Base-by-base conservation (phyloP, 805 yeast species). In the Sugiyamaella qingdaonensis region DNA sequence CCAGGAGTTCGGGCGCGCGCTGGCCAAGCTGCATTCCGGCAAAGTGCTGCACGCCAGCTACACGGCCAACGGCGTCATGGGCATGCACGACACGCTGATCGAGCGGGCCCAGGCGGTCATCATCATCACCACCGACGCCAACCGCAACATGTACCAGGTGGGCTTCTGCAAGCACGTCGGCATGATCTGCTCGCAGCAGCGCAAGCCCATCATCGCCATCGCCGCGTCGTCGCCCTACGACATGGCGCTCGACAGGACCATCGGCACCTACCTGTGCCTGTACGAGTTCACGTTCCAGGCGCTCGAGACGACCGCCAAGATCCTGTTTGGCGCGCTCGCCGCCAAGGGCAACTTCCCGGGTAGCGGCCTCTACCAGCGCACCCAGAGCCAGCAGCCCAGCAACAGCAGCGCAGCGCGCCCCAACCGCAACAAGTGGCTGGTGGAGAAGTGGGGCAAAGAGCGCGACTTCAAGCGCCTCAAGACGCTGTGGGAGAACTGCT, bases 201-300 rank as follows among this genome's bases (percentile, higher is more conserved):
- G 58, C 27, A 80, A 79, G 58, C 85, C 85, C 3, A 68, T 82
- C 61, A 72, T 82, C 10, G 74, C 80, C 2, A 73, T 81, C n/a
- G 82, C 85, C 2, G 81, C 84, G 0, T 77, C 81, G 53, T 77
- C 83, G 3, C 86, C 87, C 1, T 81, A 79, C 59, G 86, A 82
- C 60, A 78, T 82, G 61, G 77, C 78, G 46, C 77, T 79, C 52
- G 80, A 79, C 52, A 75, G 76, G 47, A 73, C 74, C 42, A 76
- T 81, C 31, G 75, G 81, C 46, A 75, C 82, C 1, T 81, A 81
- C 61, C 65, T 82, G 46, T 82, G 86, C 60, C 77, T 82, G 49
- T 82, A 78, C 61, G 86, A 82, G 64, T 82, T 80, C 62, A 80
- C 86, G 0, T 66, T 70, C 16, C 75, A 74, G 58, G 83, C 78